Evolutionary conservation across 495 filamentous ascomycete species (phyloP).

Genomic region (Podospora appendiculata): DNA sequence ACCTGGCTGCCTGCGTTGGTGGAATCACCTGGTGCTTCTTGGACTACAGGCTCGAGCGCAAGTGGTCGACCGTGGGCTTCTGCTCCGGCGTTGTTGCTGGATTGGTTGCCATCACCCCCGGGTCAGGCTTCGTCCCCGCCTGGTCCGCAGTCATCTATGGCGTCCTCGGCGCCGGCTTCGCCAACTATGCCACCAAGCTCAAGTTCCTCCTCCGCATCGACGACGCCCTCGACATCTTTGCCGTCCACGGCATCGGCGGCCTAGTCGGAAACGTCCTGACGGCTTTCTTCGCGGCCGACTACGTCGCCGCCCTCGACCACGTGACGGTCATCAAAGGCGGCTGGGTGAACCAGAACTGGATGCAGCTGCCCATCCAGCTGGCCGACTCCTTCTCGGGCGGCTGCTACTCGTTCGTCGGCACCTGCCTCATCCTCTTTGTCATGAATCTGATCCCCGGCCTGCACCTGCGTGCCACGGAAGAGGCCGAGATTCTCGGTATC

Average conservation of each 20-base stretch:
- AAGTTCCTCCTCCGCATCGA: constrained; percentile 85
- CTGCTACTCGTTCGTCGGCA: constrained; percentile 79
- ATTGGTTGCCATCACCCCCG: constrained; percentile 88
- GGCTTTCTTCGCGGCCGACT: constrained; percentile 87
- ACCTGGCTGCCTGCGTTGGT: constrained; percentile 71
- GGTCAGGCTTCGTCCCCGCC: constrained; percentile 78
- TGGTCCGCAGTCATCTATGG: constrained; percentile 93
- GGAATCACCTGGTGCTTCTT: constrained; percentile 93
- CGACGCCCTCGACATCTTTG: constrained; percentile 91
- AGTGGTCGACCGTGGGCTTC: constrained; percentile 97
- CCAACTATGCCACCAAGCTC: constrained; percentile 95
- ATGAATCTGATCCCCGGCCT: constrained; percentile 84
- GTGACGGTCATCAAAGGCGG: constrained; percentile 64
- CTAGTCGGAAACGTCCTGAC: constrained; percentile 85
- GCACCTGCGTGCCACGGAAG: constrained; percentile 69
- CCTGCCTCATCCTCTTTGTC: constrained; percentile 77
- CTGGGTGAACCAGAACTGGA: constrained; percentile 86
- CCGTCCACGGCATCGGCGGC: constrained; percentile 83
- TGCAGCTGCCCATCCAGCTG: constrained; percentile 82
- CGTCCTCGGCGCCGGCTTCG: constrained; percentile 70
- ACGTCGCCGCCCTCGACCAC: constrained; percentile 86
- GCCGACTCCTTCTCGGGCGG: constrained; percentile 80
- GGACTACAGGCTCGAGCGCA: constrained; percentile 86
- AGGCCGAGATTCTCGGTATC: constrained; percentile 84
- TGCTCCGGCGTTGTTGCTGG: constrained; percentile 92